Base-by-base conservation (phyloP, 2,329 filamentous ascomycete genomes). In the Cytospora piceicola region DNA sequence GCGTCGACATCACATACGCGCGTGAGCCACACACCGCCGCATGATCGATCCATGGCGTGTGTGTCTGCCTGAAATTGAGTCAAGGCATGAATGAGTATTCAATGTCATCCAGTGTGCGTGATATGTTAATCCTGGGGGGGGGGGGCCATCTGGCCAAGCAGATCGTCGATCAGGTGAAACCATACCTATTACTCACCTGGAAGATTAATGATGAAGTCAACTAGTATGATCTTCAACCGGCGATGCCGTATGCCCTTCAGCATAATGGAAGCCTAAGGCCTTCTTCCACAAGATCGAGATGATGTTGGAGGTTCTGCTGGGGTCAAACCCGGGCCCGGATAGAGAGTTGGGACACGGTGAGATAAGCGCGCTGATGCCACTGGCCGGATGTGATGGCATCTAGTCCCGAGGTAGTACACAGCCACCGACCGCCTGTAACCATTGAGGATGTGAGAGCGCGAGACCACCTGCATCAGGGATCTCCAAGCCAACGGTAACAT, bases 141-240 rank as follows among this genome's bases (percentile, higher is more conserved):
- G 34, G 32, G 64, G 59, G 58, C 39, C 17, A 42, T 42, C 24
- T 36, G 27, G 42, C 32, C 15, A 65, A 67, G 65, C 61, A 29
- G 57, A 64, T 57, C 54, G 61, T 64, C 53, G 42, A 61, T 67
- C 61, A 29, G 22, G 61, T 64, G 65, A 29, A 30, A 64, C 65
- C 57, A 61, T 61, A 56, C 32, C 42, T 54, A 49, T 61, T 61
- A 56, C 65, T 49, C 27, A 12, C 49, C 62, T 20, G 57, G 24
- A 51, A 57, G 15, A 20, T 54, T 62, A 29, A 29, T 29, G 27
- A 39, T 36, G 52, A 55, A 22, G 39, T 54, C n/a, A n/a, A n/a
- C n/a, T n/a, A 39, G 39, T 27, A 8, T 46, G 39, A 61, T 65
- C 22, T 39, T 5, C 42, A 54, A 34, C 58, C 62, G 62, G 65